Percentiles rank a stretch among this genome's conserved stretches.
phyloP scores from a whole-genome alignment of 306 rosid species.

The Vicia villosa region DNA sequence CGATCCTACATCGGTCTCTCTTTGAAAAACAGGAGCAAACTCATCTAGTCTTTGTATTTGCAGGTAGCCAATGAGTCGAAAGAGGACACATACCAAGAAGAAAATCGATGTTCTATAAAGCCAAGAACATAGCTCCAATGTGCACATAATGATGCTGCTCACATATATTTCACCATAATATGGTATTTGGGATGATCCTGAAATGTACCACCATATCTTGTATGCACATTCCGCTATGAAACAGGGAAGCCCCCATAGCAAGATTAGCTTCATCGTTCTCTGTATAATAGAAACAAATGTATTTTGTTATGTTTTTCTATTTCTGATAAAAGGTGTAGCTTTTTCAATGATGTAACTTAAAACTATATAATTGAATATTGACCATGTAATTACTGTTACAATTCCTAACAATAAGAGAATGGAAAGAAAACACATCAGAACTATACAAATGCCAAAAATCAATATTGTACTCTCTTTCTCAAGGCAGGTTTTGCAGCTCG shows the following conservation, averaged over 20 bases:
- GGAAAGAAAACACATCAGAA: background rate
- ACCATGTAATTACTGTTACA: background rate
- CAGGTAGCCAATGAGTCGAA: slow-evolving; percentile 68
- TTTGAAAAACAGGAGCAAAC: slow-evolving; percentile 61
- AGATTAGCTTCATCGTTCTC: slow-evolving; percentile 65
- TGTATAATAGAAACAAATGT: slow-evolving; percentile 42
- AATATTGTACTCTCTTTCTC: background rate
- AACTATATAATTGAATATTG: slow-evolving; percentile 5
- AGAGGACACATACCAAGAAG: slow-evolving; percentile 79
- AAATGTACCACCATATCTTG: slow-evolving; percentile 87
- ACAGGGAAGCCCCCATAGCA: slow-evolving; percentile 59
- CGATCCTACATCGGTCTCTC: slow-evolving; percentile 64
- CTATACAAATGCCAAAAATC: too few species aligned
- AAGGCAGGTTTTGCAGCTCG: background rate
- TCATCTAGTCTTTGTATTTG: slow-evolving; percentile 73
- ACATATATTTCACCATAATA: slow-evolving; percentile 57
- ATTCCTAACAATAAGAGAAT: background rate
- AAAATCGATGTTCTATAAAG: slow-evolving; percentile 76
- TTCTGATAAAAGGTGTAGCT: slow-evolving; percentile 4
- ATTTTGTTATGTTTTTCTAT: slow-evolving; percentile 3
- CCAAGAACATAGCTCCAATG: slow-evolving; percentile 85
- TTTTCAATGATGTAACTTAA: background rate
- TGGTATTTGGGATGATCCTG: slow-evolving; percentile 70
- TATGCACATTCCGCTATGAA: slow-evolving; percentile 63
- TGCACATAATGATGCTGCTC: slow-evolving; percentile 51